These are phyloP conservation scores for Hygrocybe punicea DNA, from an alignment of 768 basidiomycete genomes.

Conservation along the genomic window DNA sequence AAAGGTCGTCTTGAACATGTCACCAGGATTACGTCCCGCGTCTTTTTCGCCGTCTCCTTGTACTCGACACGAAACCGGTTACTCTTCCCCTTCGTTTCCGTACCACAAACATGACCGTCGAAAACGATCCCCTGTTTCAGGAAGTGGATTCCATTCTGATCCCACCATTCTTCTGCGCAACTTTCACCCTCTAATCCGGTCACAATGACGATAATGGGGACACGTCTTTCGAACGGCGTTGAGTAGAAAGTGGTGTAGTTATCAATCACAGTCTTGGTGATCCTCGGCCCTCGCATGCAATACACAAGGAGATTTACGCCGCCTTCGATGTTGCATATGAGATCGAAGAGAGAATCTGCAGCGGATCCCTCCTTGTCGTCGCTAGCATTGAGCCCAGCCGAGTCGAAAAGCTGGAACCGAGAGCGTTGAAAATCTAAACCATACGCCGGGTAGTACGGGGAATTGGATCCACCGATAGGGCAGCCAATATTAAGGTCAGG, in stretches of 20 bases:
- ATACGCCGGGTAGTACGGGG: no score
- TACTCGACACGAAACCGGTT: slow-evolving; percentile 14
- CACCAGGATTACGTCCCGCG: no score
- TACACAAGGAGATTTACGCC: not conserved
- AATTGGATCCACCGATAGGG: no score
- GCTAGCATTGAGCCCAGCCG: slow-evolving; percentile 20
- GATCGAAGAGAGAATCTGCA: slow-evolving; percentile 37
- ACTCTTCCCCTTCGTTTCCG: slow-evolving; percentile 30
- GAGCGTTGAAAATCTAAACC: no score
- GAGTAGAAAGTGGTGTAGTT: slow-evolving; percentile 20
- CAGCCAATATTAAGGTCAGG: no score
- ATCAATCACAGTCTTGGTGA: not conserved
- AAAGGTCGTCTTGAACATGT: no score
- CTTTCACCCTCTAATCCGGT: slow-evolving; percentile 29
- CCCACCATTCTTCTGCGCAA: slow-evolving; percentile 37
- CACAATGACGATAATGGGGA: slow-evolving; percentile 27
- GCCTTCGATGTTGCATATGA: not conserved
- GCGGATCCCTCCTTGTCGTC: slow-evolving; percentile 32
- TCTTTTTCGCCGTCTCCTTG: no score
- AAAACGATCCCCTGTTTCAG: slow-evolving; percentile 27
- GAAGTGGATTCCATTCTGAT: slow-evolving; percentile 27
- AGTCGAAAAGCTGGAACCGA: no score
- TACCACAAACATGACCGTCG: slow-evolving; percentile 41
- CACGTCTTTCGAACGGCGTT: slow-evolving; percentile 28
- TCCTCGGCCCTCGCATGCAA: not conserved